Percentiles rank a stretch among this genome's conserved stretches.
Evolutionary conservation across 2,329 filamentous ascomycete genomes (phyloP).

Genomic region (Beauveria sp.): DNA sequence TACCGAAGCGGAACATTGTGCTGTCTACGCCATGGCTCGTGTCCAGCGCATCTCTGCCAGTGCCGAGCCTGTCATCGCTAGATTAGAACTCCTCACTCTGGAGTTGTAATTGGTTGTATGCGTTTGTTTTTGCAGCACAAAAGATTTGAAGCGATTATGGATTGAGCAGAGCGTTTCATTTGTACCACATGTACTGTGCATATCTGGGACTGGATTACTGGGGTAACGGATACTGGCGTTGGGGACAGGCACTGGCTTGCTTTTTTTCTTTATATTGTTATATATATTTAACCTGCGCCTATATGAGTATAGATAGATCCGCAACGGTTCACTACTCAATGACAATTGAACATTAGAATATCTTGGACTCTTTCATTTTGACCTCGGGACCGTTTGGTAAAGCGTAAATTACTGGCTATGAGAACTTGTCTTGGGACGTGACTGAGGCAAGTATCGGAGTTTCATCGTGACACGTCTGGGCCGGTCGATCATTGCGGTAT

Average conservation of each 20-base stretch:
- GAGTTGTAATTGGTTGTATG: conserved; percentile 20
- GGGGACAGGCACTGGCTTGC: neutral
- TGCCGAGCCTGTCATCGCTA: conserved; percentile 27
- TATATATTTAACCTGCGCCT: neutral
- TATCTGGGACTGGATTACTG: conserved; percentile 4
- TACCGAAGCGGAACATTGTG: conserved; percentile 39
- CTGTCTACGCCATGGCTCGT: conserved; percentile 38
- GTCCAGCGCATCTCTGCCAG: conserved; percentile 41
- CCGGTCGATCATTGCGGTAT: neutral
- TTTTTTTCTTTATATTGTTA: neutral
- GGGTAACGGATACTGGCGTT: conserved; percentile 9
- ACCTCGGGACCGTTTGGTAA: neutral
- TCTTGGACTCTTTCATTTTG: too few relatives aligned
- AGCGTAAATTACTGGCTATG: neutral
- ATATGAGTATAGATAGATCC: conserved; percentile 6
- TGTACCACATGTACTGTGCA: conserved; percentile 9
- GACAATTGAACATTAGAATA: neutral
- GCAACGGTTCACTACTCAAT: conserved; percentile 2
- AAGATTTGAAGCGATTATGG: conserved; percentile 9
- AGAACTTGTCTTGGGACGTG: neutral
- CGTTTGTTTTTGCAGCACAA: conserved; percentile 8
- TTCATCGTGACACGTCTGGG: conserved; percentile 1
- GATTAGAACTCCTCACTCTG: conserved; percentile 30
- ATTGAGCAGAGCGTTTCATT: conserved; percentile 10
- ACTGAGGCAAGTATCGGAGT: neutral